A percentile compares a stretch with the other conserved stretches of the same genome.
phyloP scores from a whole-genome alignment of 148 eudicot genomes.

The Amaranthus cruentus region DNA sequence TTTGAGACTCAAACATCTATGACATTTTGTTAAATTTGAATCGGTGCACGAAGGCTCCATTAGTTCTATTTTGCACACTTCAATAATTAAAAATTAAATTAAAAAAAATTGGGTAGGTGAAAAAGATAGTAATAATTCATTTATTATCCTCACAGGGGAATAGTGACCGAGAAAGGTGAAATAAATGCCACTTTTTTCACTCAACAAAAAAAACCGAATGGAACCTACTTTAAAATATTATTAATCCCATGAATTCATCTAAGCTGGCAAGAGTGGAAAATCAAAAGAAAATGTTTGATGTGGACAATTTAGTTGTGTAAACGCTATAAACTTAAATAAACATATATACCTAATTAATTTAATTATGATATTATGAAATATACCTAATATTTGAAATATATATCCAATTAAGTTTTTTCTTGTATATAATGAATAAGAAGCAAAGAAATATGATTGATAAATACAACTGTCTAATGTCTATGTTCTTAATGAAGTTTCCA shows the following conservation, averaged over 20 bases:
- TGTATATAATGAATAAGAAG: neutral
- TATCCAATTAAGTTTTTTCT: neutral
- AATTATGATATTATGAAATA: neutral
- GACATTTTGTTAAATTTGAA: too few species aligned
- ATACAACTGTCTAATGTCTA: too few species aligned
- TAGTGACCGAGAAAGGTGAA: slow-evolving; percentile 10
- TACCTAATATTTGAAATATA: too few species aligned
- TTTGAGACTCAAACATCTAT: too few species aligned
- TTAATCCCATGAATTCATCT: neutral
- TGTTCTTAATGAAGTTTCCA: too few species aligned
- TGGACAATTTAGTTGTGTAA: neutral
- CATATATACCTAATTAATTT: neutral
- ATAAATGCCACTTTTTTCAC: slow-evolving; percentile 4
- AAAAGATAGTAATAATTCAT: neutral
- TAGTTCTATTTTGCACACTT: too few species aligned
- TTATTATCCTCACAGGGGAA: slow-evolving; percentile 14
- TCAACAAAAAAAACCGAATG: neutral
- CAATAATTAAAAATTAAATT: neutral
- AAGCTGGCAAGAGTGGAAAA: slow-evolving; percentile 17
- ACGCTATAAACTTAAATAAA: neutral
- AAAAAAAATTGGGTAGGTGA: slow-evolving; percentile 1
- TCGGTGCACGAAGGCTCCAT: too few species aligned
- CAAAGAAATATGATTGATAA: too few species aligned
- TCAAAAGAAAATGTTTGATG: neutral
- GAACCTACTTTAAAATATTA: slow-evolving; percentile 8